Percentiles rank a stretch among this genome's conserved stretches.
phyloP scores from a whole-genome alignment of 495 filamentous ascomycete species.

The Xylaria sp. region DNA sequence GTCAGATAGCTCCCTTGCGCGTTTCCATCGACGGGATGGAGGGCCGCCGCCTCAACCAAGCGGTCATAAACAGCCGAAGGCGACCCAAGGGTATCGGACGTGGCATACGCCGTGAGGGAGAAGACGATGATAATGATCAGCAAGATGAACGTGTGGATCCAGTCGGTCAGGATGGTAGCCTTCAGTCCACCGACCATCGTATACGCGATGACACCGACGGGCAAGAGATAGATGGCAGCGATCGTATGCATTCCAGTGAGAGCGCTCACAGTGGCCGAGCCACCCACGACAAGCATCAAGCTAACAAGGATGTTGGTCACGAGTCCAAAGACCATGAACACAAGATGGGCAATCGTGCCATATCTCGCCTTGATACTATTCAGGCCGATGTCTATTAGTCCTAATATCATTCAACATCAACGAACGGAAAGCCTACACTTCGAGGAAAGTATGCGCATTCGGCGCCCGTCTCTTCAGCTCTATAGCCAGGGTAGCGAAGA shows the following conservation, averaged over 20 bases:
- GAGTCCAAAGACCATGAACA: conserved; percentile 82
- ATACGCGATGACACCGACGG: conserved; percentile 83
- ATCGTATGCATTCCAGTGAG: conserved; percentile 86
- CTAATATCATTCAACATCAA: background rate
- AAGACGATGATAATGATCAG: conserved; percentile 91
- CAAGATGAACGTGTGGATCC: conserved; percentile 85
- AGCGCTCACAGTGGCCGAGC: conserved; percentile 82
- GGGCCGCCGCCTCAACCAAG: conserved; percentile 70
- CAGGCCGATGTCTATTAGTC: conserved; percentile 22
- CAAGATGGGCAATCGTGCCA: conserved; percentile 69
- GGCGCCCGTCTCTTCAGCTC: conserved; percentile 88
- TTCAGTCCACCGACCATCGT: conserved; percentile 63
- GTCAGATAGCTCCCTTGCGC: conserved; percentile 86
- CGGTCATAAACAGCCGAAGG: conserved; percentile 83
- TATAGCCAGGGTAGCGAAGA: conserved; percentile 93
- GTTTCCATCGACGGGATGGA: conserved; percentile 85
- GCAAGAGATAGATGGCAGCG: conserved; percentile 90
- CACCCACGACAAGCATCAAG: conserved; percentile 91
- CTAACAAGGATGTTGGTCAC: conserved; percentile 87
- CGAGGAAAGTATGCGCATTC: conserved; percentile 87
- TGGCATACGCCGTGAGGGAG: conserved; percentile 84
- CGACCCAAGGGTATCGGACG: conserved; percentile 76
- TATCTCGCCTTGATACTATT: conserved; percentile 57
- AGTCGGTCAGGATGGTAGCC: conserved; percentile 58
- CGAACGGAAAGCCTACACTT: conserved; percentile 68